Conservation (phyloP, 202 grass and related monocot species). For the Dendrocalamus latiflorus region DNA sequence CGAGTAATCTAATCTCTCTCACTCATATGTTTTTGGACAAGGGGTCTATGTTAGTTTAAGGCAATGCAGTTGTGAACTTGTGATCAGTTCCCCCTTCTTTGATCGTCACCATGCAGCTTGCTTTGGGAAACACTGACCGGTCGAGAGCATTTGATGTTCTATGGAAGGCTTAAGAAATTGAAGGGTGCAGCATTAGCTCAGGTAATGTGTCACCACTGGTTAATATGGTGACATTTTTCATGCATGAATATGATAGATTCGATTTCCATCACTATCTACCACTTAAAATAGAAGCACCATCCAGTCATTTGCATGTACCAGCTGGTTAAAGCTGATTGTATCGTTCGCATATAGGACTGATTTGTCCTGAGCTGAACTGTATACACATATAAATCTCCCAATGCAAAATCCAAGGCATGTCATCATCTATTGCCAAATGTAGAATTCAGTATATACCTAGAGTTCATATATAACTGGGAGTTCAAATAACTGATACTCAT, state of each 20-base stretch:
- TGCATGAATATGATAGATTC: neutral
- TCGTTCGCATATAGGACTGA: neutral
- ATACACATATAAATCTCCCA: neutral
- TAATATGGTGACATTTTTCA: neutral
- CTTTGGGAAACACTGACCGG: conserved; percentile 74
- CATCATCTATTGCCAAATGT: neutral
- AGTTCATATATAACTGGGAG: neutral
- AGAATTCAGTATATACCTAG: neutral
- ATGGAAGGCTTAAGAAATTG: conserved; percentile 68
- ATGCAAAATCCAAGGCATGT: too few species aligned
- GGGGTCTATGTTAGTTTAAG: neutral
- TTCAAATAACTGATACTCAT: neutral
- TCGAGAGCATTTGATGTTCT: conserved; percentile 75
- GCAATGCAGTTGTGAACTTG: neutral
- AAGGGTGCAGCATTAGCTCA: conserved; percentile 39
- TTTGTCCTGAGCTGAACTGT: neutral
- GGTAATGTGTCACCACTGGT: conserved; percentile 24
- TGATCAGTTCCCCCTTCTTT: neutral
- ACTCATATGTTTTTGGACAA: neutral
- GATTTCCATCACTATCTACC: neutral
- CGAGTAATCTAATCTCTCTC: conserved; percentile 45
- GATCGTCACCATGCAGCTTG: conserved; percentile 35
- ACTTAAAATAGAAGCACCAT: neutral
- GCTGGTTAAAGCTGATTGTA: neutral
- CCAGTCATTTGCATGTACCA: neutral